A percentile compares a stretch with the other conserved stretches of the same genome.
phyloP scores from a whole-genome alignment of 2,329 filamentous ascomycete genomes.

The Xylogone sp. region DNA sequence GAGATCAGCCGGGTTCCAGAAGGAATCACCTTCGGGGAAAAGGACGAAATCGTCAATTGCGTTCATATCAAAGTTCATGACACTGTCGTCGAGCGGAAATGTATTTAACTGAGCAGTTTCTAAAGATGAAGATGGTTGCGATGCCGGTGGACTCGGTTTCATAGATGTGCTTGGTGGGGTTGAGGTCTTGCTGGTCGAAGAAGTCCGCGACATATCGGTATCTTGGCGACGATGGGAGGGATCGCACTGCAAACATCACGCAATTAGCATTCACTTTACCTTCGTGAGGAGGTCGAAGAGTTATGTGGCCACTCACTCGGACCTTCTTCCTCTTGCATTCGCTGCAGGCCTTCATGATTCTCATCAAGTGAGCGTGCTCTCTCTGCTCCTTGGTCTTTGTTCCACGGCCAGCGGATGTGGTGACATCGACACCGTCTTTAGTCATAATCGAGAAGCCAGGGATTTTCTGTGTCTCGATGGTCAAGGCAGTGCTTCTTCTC shows the following conservation, averaged over 20 bases:
- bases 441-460: slow-evolving; percentile 67
- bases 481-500: slow-evolving; percentile 13
- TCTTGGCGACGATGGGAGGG: slow-evolving; percentile 23
- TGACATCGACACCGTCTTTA: slow-evolving; percentile 59
- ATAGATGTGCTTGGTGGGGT: slow-evolving; percentile 8
- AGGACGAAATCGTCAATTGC: background rate
- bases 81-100: background rate
- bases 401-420: slow-evolving; percentile 56
- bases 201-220: slow-evolving; percentile 18
- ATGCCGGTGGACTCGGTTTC: background rate
- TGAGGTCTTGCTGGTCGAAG: slow-evolving; percentile 14
- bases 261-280: slow-evolving; percentile 7
- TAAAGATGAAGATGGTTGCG: slow-evolving; percentile 13
- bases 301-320: slow-evolving; percentile 28
- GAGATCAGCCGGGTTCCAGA: background rate
- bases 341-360: slow-evolving; percentile 65
- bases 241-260: slow-evolving; percentile 19
- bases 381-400: slow-evolving; percentile 66
- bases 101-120: background rate
- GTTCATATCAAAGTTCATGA: background rate
- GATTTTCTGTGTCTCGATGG: slow-evolving; percentile 28
- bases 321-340: slow-evolving; percentile 61
- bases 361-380: slow-evolving; percentile 63
- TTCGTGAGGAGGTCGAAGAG: too few species aligned
- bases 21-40: background rate